phyloP scores from a whole-genome alignment of 1,139 yeast species.

The Lodderomyces pseudojiufengensis region DNA sequence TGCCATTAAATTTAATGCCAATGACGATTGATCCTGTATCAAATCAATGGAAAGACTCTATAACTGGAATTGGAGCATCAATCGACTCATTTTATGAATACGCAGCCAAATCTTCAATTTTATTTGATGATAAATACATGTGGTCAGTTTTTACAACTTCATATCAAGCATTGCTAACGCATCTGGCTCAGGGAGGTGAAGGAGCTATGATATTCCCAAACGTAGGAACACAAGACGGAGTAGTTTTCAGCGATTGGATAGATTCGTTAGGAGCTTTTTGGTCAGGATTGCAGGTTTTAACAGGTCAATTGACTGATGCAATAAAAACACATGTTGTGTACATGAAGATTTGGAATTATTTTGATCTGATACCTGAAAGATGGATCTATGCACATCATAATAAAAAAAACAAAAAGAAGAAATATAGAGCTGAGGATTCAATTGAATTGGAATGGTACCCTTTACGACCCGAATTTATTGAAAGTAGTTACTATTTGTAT shows the following conservation, averaged over 20 bases:
- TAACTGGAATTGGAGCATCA: constrained; percentile 87
- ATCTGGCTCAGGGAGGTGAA: constrained; percentile 42
- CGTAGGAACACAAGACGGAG: constrained; percentile 53
- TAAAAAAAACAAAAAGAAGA: constrained; percentile 9
- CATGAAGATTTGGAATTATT: constrained; percentile 75
- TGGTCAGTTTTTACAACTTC: constrained; percentile 57
- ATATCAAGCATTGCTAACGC: constrained; percentile 53
- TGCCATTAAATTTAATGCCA: constrained; percentile 64
- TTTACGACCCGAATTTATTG: constrained; percentile 84
- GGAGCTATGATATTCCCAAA: constrained; percentile 60
- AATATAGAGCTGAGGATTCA: constrained; percentile 20
- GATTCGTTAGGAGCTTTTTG: constrained; percentile 87
- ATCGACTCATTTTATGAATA: constrained; percentile 93
- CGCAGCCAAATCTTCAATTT: constrained; percentile 69
- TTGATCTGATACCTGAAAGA: constrained; percentile 82
- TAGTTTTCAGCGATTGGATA: constrained; percentile 60
- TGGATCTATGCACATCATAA: constrained; percentile 50
- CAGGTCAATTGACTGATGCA: constrained; percentile 73
- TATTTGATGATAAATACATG: constrained; percentile 66
- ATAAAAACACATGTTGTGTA: constrained; percentile 59
- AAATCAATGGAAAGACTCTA: constrained; percentile 54
- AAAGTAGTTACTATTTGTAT: constrained; percentile 79
- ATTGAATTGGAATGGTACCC: constrained; percentile 85
- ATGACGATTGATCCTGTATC: constrained; percentile 68
- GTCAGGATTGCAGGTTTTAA: constrained; percentile 77